Conservation (phyloP, 2,329 filamentous ascomycete genomes). For the Xylaria sp. region DNA sequence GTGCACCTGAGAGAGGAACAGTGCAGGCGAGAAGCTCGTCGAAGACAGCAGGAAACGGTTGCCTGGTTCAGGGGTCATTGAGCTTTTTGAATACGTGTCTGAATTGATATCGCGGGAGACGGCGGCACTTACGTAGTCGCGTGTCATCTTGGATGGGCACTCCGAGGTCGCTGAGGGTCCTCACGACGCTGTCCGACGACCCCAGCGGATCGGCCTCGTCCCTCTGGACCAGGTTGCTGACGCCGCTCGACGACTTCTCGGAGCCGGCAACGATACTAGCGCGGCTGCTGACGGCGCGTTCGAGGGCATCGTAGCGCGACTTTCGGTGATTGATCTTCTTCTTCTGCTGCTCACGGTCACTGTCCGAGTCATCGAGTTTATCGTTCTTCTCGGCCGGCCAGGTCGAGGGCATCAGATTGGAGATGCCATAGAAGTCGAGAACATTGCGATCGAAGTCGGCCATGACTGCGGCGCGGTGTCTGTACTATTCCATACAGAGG, state of each 20-base stretch:
- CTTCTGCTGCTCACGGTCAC: slow-evolving; percentile 65
- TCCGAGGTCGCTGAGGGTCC: slow-evolving; percentile 79
- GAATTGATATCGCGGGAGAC: slow-evolving; percentile 12
- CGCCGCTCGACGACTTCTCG: slow-evolving; percentile 71
- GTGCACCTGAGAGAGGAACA: slow-evolving; percentile 94
- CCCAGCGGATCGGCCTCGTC: slow-evolving; percentile 95
- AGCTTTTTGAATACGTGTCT: slow-evolving; percentile 35
- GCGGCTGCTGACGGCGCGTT: slow-evolving; percentile 76
- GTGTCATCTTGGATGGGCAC: slow-evolving; percentile 86
- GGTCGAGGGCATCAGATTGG: slow-evolving; percentile 79
- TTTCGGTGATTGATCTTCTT: slow-evolving; percentile 69
- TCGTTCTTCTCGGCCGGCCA: slow-evolving; percentile 82
- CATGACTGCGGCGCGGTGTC: slow-evolving; percentile 54
- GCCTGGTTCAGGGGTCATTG: slow-evolving; percentile 58
- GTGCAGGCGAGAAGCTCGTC: slow-evolving; percentile 90
- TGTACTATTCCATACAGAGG: slow-evolving; percentile 13
- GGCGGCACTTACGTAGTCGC: slow-evolving; percentile 70
- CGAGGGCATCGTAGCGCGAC: slow-evolving; percentile 86
- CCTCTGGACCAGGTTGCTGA: slow-evolving; percentile 83
- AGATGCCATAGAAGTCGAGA: slow-evolving; percentile 89
- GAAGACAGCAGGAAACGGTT: slow-evolving; percentile 96
- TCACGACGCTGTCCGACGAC: slow-evolving; percentile 86
- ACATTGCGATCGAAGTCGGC: slow-evolving; percentile 80
- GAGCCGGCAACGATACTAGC: slow-evolving; percentile 74
- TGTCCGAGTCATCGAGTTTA: slow-evolving; percentile 74